A percentile compares a stretch with the other conserved stretches of the same genome.
Conservation (phyloP, 164 flowering plant genomes). For the Stephania cephalantha region DNA sequence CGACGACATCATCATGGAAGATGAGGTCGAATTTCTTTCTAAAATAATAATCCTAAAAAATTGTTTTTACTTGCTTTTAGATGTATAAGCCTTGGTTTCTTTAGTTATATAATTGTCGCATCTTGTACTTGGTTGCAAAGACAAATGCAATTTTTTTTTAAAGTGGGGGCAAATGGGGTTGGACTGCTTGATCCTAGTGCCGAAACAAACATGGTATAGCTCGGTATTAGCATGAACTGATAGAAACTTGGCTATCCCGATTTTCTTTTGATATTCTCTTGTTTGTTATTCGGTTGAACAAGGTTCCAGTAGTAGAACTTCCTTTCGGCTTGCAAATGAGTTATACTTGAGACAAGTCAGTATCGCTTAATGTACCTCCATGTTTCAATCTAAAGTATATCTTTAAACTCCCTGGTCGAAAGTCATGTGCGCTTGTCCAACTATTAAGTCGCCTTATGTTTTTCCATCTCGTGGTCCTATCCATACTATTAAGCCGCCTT, state of each 20-base stretch:
- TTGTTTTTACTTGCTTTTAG: neutral
- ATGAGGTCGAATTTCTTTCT: conserved; percentile 42
- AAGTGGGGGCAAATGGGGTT: conserved; percentile 65
- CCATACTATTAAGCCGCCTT: neutral
- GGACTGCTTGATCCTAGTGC: conserved; percentile 77
- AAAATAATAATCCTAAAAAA: neutral
- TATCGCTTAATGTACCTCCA: conserved; percentile 43
- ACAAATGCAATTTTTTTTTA: conserved; percentile 70
- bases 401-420: neutral
- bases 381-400: conserved; percentile 47
- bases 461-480: neutral
- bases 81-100: neutral
- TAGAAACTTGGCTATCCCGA: neutral
- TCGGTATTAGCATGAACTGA: neutral
- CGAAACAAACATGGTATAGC: conserved; percentile 55
- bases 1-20: conserved; percentile 76
- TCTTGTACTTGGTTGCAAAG: conserved; percentile 20
- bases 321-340: conserved; percentile 92
- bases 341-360: conserved; percentile 58
- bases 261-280: neutral
- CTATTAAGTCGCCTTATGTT: neutral
- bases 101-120: neutral
- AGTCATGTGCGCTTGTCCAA: neutral
- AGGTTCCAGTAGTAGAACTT: conserved; percentile 79
- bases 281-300: conserved; percentile 46